phyloP scores from a whole-genome alignment of 2,329 filamentous ascomycete genomes.

The Fusarium sp. region DNA sequence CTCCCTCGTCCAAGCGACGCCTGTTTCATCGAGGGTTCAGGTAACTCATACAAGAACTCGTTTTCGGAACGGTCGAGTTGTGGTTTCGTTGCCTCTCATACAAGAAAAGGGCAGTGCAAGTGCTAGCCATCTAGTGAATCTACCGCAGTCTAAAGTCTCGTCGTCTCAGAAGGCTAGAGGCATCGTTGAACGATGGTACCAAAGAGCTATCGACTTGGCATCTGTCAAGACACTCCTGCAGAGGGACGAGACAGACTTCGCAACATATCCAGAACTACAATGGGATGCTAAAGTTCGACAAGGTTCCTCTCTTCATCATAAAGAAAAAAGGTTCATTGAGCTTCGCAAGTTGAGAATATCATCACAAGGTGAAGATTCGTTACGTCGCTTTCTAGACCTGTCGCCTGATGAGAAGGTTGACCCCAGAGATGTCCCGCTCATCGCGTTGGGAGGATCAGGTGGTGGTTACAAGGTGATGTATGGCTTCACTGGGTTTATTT shows the following conservation, averaged over 20 bases:
- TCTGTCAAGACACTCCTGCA: conserved; percentile 16
- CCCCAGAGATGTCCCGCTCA: conserved; percentile 29
- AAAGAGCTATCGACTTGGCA: conserved; percentile 23
- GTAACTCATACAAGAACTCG: background rate
- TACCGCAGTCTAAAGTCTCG: accelerated
- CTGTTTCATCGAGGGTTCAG: conserved; percentile 26
- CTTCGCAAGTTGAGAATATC: conserved; percentile 25
- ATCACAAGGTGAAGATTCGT: conserved; percentile 5
- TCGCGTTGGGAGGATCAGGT: conserved; percentile 35
- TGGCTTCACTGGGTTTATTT: conserved; percentile 34
- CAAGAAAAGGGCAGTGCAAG: accelerated
- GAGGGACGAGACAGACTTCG: conserved; percentile 20
- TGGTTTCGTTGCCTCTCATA: background rate
- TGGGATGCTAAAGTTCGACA: conserved; percentile 34
- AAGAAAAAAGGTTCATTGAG: conserved; percentile 25
- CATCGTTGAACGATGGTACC: conserved; percentile 27
- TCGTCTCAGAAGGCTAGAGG: background rate
- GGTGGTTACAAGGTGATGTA: conserved; percentile 41
- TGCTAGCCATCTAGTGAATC: too few species aligned
- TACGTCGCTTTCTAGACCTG: conserved; percentile 22
- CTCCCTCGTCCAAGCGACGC: conserved; percentile 33
- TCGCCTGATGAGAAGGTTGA: conserved; percentile 15
- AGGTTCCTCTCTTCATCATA: conserved; percentile 9
- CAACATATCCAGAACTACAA: conserved; percentile 28
- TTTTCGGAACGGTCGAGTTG: background rate